Conservation (phyloP, 2,329 filamentous ascomycete species). For the Arthrobotrys sphaeroides region DNA sequence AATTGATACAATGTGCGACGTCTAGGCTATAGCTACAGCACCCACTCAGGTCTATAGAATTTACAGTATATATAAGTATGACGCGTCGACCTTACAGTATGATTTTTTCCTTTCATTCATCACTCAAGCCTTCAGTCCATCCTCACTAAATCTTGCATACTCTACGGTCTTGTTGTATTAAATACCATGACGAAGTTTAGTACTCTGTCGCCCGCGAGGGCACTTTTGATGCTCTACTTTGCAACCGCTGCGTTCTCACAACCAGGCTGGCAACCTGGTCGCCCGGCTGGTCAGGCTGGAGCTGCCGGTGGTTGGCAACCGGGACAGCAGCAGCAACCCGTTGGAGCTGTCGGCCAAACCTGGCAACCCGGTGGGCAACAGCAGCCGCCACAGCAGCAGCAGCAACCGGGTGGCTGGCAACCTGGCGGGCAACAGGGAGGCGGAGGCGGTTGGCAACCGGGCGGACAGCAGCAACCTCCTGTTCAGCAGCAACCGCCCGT, state of each 20-base stretch:
- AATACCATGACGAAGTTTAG: constrained; percentile 19
- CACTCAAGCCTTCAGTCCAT: not conserved
- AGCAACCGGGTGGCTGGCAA: not conserved
- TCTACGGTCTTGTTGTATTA: constrained; percentile 2
- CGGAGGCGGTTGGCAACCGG: not conserved
- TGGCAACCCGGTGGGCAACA: constrained; percentile 26
- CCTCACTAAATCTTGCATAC: constrained; percentile 13
- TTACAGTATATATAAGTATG: constrained; percentile 4
- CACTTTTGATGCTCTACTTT: constrained; percentile 16
- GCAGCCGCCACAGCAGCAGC: not conserved
- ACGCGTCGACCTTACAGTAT: not conserved
- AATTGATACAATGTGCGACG: not conserved
- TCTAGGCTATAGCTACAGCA: not conserved
- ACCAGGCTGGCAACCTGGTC: not conserved
- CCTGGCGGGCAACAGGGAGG: not conserved
- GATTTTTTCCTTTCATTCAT: not conserved
- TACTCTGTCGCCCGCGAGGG: constrained; percentile 25
- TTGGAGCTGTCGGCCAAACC: not conserved
- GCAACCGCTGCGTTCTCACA: constrained; percentile 6
- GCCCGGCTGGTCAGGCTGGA: not conserved
- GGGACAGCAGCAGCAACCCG: not conserved
- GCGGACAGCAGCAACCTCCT: not conserved
- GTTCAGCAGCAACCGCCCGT: not conserved
- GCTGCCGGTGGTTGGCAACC: not conserved
- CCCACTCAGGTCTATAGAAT: not conserved